phyloP scores from a whole-genome alignment of 305 asterid species.

The Plantago lanceolata region DNA sequence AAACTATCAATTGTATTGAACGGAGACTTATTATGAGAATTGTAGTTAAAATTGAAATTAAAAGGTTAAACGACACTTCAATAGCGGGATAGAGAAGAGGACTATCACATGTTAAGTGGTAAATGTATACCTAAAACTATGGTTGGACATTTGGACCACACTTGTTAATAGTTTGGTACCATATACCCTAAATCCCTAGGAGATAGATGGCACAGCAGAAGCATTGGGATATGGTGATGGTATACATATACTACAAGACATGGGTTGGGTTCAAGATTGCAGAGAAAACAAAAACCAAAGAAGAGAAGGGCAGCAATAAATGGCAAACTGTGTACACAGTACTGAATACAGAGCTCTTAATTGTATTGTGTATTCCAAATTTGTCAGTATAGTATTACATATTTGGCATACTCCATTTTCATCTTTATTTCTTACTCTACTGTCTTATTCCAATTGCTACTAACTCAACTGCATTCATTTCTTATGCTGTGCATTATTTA shows the following conservation, averaged over 20 bases:
- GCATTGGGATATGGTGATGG: not conserved
- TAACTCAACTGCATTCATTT: no score
- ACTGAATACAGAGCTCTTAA: slow-evolving; percentile 1
- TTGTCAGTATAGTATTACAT: not conserved
- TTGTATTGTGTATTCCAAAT: not conserved
- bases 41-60: no score
- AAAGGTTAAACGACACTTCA: no score
- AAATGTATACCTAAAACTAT: not conserved
- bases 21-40: no score
- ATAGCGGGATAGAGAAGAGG: no score
- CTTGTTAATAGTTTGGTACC: no score
- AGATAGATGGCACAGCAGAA: not conserved
- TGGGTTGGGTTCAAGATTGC: not conserved
- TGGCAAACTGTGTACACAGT: not conserved
- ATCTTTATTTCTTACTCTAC: not conserved
- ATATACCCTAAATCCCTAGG: no score
- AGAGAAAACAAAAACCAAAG: not conserved
- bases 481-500: no score
- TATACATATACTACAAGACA: not conserved
- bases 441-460: no score
- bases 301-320: not conserved
- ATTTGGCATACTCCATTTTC: not conserved
- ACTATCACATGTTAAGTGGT: not conserved
- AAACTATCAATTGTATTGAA: no score
- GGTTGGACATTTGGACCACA: not conserved